phyloP scores from a whole-genome alignment of 2,329 filamentous ascomycete genomes.

The Meredithiella fracta region DNA sequence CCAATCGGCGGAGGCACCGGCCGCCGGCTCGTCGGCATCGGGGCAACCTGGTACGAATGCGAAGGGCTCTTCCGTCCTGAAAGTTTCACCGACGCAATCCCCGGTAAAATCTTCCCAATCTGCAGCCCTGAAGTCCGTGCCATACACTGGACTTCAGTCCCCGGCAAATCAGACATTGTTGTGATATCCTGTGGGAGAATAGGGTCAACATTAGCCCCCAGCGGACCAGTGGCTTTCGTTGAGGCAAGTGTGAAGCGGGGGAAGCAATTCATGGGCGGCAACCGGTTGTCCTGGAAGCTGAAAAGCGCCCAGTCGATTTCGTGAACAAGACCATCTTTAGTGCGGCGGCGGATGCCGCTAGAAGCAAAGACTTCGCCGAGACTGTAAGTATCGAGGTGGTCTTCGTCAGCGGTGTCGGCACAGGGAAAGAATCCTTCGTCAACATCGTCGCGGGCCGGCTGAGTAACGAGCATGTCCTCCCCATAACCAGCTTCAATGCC shows the following conservation, averaged over 20 bases:
- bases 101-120: constrained; percentile 58
- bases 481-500: constrained; percentile 61
- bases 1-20: constrained; percentile 28
- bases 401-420: constrained; percentile 50
- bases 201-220: constrained; percentile 15
- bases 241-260: constrained; percentile 21
- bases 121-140: constrained; percentile 76
- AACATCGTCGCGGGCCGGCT: constrained; percentile 80
- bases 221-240: neutral
- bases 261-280: constrained; percentile 57
- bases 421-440: constrained; percentile 63
- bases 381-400: constrained; percentile 66
- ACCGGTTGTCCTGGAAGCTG: constrained; percentile 54
- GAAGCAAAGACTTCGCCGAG: constrained; percentile 78
- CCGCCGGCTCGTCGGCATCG: constrained; percentile 13
- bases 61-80: constrained; percentile 69
- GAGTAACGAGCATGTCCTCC: constrained; percentile 67
- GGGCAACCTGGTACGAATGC: constrained; percentile 44
- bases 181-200: constrained; percentile 42
- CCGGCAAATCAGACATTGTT: constrained; percentile 46
- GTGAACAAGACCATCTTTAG: constrained; percentile 56
- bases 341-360: constrained; percentile 68
- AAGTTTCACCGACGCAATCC: constrained; percentile 72
- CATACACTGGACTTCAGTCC: constrained; percentile 69
- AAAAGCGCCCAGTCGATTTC: constrained; percentile 95